Percentiles rank a stretch among this genome's conserved stretches.
phyloP scores from a whole-genome alignment of 768 basidiomycete species.

The Auricularia sp. region DNA sequence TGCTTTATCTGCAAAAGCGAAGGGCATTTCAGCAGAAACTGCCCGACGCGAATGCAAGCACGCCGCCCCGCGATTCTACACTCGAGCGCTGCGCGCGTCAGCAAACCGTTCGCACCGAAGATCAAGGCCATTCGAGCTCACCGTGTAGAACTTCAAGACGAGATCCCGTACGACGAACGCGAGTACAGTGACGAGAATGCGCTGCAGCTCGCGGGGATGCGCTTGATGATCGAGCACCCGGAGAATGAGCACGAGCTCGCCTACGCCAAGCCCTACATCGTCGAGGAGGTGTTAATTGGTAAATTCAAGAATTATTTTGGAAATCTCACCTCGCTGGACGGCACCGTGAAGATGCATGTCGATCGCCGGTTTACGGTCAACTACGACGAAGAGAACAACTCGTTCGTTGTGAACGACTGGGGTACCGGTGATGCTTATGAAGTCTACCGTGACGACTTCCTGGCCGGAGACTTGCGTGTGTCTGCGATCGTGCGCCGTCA shows the following conservation, averaged over 20 bases:
- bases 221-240: not conserved
- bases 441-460: not conserved
- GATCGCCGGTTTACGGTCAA: not conserved
- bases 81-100: not conserved
- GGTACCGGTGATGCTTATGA: not conserved
- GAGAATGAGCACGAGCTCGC: not conserved
- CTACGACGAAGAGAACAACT: not conserved
- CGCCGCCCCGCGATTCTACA: not conserved
- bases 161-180: too few species aligned
- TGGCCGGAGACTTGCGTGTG: not conserved
- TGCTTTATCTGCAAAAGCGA: conserved; percentile 22
- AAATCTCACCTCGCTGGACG: not conserved
- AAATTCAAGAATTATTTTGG: not conserved
- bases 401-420: not conserved
- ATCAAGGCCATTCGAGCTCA: too few species aligned
- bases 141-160: too few species aligned
- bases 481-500: not conserved
- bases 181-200: not conserved
- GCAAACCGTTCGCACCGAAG: not conserved
- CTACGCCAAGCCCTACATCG: not conserved
- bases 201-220: not conserved
- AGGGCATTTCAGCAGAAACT: conserved; percentile 23
- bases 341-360: not conserved
- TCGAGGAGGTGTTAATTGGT: not conserved
- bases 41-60: conserved; percentile 16